Evolutionary conservation across 2,329 filamentous ascomycete genomes (phyloP), one percentile per base, ranked within the genome.

Genomic region (Ceratocystis cubensis): DNA sequence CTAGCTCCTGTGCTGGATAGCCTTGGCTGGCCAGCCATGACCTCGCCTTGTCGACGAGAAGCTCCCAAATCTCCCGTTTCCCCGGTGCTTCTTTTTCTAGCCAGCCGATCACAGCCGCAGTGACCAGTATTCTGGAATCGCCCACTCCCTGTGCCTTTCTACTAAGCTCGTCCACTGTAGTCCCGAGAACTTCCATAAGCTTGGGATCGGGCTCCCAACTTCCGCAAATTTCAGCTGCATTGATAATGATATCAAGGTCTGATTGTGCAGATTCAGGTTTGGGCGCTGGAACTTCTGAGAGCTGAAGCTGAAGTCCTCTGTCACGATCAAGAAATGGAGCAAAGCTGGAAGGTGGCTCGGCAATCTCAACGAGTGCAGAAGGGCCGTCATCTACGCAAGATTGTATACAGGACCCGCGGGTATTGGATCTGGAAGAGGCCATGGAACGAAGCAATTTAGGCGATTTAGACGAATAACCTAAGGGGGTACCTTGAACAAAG

Each of bases 11-110:
- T 30, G 33, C 61, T 4, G 7, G 0, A 44, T 7, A 4, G 20
- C 20, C 37, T 25, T 56, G 20, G 6, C 30, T 17, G 15, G 45
- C 28, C 4, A 85, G 65, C 82, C 82, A 87, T 0, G 61, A 71
- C 71, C 75, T 77, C 0, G 82, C 84, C 76, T 87, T 88, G 8
- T 81, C 80, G 17, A 80, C 82, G 48, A 88, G 74, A 77, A 88
- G 76, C 69, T 86, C 84, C 85, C 85, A 89, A 5, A 78, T 78
- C 1, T 84, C 85, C 71, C 76, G 75, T 63, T 82, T 76, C 0
- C 69, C 74, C 0, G 45, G 70, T 67, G 83, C 70, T 65, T 76
- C 78, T 50, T 64, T 72, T 71, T 82, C 78, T 69, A 88, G 72
- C 67, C 75, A 82, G 1, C 73, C 75, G 6, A 86, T 66, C 1